Evolutionary conservation across 2,329 filamentous ascomycete genomes (phyloP).

Genomic region (Thielaviopsis populi): DNA sequence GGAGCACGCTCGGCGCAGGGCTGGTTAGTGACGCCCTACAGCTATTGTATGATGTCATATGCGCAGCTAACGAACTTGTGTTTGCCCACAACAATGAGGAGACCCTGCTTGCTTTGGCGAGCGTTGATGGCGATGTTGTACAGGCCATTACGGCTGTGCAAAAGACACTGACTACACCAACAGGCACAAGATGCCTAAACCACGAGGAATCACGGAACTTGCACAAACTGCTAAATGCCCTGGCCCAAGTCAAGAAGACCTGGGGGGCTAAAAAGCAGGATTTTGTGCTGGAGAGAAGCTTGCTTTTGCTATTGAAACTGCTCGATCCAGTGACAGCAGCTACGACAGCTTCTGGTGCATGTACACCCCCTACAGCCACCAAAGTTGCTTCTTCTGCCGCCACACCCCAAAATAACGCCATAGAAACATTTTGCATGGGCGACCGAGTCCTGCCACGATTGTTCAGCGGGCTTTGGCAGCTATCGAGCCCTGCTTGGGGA

Average conservation of each 20-base stretch:
- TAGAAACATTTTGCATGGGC: slow-evolving; percentile 21
- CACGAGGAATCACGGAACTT: slow-evolving; percentile 14
- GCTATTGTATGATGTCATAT: slow-evolving; percentile 16
- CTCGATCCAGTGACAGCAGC: background rate
- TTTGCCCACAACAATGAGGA: background rate
- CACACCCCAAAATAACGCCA: background rate
- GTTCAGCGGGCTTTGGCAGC: slow-evolving; percentile 24
- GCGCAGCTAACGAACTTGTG: slow-evolving; percentile 10
- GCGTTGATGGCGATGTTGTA: slow-evolving; percentile 24
- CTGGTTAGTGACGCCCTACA: slow-evolving; percentile 18
- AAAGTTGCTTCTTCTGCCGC: background rate
- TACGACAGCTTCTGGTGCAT: background rate
- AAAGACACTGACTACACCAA: slow-evolving; percentile 21
- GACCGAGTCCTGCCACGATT: slow-evolving; percentile 20
- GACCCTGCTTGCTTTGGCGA: slow-evolving; percentile 12
- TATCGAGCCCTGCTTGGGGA: slow-evolving; percentile 24
- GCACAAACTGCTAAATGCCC: background rate
- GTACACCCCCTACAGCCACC: background rate
- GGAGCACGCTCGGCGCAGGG: slow-evolving; percentile 22
- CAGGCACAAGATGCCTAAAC: slow-evolving; percentile 18
- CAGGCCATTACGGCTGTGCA: slow-evolving; percentile 26
- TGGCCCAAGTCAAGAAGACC: background rate
- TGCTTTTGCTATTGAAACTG: slow-evolving; percentile 11
- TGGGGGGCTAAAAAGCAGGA: slow-evolving; percentile 7
- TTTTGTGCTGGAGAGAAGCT: slow-evolving; percentile 15